These are phyloP conservation scores for Fusarium sp. DNA, from an alignment of 2,329 filamentous ascomycete species.

Conservation along the genomic window DNA sequence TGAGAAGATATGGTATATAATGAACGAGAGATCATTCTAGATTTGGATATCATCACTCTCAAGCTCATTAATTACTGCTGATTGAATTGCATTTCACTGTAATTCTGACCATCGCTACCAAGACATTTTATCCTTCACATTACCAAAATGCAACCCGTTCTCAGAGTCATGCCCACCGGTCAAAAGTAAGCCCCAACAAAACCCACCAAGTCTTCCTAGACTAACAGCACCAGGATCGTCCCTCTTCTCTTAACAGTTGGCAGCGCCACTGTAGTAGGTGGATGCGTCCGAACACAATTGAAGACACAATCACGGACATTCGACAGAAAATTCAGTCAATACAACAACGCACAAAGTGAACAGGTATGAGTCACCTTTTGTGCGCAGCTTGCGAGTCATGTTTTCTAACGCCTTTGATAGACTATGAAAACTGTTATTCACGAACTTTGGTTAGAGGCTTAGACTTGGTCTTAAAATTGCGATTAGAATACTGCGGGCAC, in stretches of 20 bases:
- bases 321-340: conserved; percentile 38
- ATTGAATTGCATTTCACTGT: neutral
- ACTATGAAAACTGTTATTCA: conserved; percentile 7
- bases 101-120: neutral
- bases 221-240: conserved; percentile 32
- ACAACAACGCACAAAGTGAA: conserved; percentile 37
- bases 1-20: conserved; percentile 10
- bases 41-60: neutral
- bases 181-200: conserved; percentile 24
- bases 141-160: conserved; percentile 31
- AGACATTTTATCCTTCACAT: neutral
- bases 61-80: neutral
- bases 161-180: conserved; percentile 21
- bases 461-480: neutral
- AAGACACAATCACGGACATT: conserved; percentile 28
- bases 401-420: conserved; percentile 15
- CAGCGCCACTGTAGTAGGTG: conserved; percentile 28
- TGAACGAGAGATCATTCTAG: neutral
- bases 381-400: neutral
- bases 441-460: conserved; percentile 22
- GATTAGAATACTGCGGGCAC: neutral
- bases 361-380: conserved; percentile 17
- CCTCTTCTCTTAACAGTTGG: conserved; percentile 37
- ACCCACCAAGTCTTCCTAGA: neutral
- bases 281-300: conserved; percentile 31